Evolutionary conservation across 371 early-diverging fungal species (phyloP), one percentile per base, ranked within the genome.

Genomic region (Chytridium lagenaria): DNA sequence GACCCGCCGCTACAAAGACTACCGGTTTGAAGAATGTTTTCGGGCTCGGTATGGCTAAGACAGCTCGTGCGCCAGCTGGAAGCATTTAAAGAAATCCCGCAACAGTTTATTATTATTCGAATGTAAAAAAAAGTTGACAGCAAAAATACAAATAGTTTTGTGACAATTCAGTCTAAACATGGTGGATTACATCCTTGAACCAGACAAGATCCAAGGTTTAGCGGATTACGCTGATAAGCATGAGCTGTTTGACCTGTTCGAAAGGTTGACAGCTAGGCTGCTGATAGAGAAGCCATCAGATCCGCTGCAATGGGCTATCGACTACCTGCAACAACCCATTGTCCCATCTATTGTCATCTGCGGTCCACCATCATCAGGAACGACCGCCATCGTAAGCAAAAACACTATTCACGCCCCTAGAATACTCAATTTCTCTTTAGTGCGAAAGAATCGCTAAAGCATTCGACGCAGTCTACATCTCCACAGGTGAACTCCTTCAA

Each of bases 171-270:
- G 44, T 7, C 26, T 5, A n/a, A 23, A 52, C n/a, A 66, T 66
- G 66, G 66, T 80, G 78, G 76, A 78, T 70, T 68, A 78, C 36
- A 74, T 82, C 30, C 66, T 83, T 23, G 68, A 75, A 49, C 59
- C 69, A 22, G 75, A 80, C 51, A 67, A 72, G 50, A 59, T 77
- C 34, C 74, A 78, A 36, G 50, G 73, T 34, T 79, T 83, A 28
- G 83, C 82, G 2, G 67, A 67, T 7, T 85, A 85, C 59, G 85
- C 83, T 7, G 85, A 85, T 65, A 64, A 73, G 50, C 85, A 85
- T 66, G 81, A 80, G 71, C 77, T 85, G 26, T 85, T 78, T 64
- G 80, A 80, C 36, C 67, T 83, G 39, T 80, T 85, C 49, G 77
- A 83, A 59, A 57, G 72, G 16, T 39, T 81, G 36, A 55, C 79